Base-by-base conservation (phyloP, 805 yeast genomes). In the Jamesozyma hellenica region DNA sequence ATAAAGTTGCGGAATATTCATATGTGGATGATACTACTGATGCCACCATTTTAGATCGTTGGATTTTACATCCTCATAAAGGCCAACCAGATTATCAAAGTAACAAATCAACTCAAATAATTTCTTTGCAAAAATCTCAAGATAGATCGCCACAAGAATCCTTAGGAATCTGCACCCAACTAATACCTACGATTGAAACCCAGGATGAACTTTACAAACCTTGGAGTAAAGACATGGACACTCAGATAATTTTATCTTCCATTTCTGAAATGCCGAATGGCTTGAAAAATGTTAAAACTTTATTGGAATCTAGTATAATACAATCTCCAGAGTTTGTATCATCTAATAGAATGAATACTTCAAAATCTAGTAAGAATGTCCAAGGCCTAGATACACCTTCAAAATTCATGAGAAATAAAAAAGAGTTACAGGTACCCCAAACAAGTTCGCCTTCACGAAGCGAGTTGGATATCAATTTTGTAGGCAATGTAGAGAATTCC, bases 401-500 rank as follows among this genome's bases (percentile, higher is more conserved):
- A 28, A 35, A 35, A 8, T 29, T 28, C 8, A 28, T 17, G 26
- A 19, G n/a, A 33, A 31, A 15, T 13, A 35, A 30, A 29, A 33
- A 37, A 18, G 49, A 43, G 10, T 33, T 40, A 29, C 49, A 50
- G 34, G 54, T 46, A 15, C 54, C 52, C 9, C 49, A 45, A 30
- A 51, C 53, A 16, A 52, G 52, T 27, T 48, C 55, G 6, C 50
- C 51, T 2, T 42, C 48, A 9, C 50, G 44, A 34, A 31, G 14
- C 3, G 26, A 15, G 4, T 16, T 26, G 5, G 40, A 27, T 5
- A 15, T 17, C 23, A 35, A 23, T 15, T 19, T 41, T 10, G 17
- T 27, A 26, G 45, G 31, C 18, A 28, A 17, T 7, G 10, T 32
- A 11, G 41, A 41, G 12, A 34, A 33, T 12, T 30, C 28, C 12